Conservation (phyloP, 129 eudicot species). For the Apium graveolens region DNA sequence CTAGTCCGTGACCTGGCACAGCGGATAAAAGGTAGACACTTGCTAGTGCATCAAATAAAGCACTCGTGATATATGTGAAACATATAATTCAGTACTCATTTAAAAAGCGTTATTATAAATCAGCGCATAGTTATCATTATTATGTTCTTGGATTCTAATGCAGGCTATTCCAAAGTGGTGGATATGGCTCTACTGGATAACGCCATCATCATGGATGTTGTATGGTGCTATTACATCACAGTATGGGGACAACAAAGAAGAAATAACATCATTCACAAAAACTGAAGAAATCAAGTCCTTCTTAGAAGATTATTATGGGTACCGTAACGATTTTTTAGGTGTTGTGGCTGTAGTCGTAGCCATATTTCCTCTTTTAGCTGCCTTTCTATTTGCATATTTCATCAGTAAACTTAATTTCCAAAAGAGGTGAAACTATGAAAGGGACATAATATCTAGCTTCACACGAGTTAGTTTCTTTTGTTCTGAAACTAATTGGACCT, state of each 20-base stretch:
- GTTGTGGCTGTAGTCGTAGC: slow-evolving; percentile 6
- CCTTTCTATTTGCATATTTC: slow-evolving; percentile 15
- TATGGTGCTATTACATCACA: slow-evolving; percentile 16
- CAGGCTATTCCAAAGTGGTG: slow-evolving; percentile 26
- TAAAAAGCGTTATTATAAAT: background rate
- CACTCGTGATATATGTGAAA: background rate
- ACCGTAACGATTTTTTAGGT: slow-evolving; percentile 7
- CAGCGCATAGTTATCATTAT: background rate
- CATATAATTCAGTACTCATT: background rate
- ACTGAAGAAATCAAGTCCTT: slow-evolving; percentile 8
- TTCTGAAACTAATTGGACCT: background rate
- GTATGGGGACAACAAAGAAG: slow-evolving; percentile 19
- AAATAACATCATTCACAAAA: slow-evolving; percentile 5
- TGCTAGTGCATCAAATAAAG: background rate
- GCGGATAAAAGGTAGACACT: background rate
- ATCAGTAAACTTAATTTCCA: slow-evolving; percentile 15
- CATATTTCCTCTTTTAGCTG: slow-evolving; percentile 13
- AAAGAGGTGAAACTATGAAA: slow-evolving; percentile 1
- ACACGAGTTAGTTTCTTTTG: background rate
- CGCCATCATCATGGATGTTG: slow-evolving; percentile 23
- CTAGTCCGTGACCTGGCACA: background rate
- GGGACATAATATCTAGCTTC: background rate
- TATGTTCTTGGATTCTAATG: background rate
- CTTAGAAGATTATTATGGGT: slow-evolving; percentile 19
- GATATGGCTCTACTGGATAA: slow-evolving; percentile 18